A percentile compares a stretch with the other conserved stretches of the same genome.
Conservation (phyloP, 306 rosid genomes). For the Crotalaria pallida region DNA sequence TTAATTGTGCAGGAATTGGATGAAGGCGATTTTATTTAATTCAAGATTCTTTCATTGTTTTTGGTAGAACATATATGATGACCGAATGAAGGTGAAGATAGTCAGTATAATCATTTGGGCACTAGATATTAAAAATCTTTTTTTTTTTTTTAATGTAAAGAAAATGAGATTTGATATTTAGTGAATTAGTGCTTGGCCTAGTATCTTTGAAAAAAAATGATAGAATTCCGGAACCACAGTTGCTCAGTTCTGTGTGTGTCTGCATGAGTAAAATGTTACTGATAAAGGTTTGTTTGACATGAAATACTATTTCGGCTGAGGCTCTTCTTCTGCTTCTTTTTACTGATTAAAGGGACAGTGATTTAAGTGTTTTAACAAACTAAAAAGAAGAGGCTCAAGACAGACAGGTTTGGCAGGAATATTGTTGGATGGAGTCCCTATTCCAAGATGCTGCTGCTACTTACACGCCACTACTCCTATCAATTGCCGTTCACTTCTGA, state of each 20-base stretch:
- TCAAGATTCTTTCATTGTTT: conserved; percentile 67
- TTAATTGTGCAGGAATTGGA: conserved; percentile 61
- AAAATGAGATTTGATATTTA: conserved; percentile 35
- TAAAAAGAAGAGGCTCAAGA: background rate
- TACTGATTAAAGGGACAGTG: conserved; percentile 3
- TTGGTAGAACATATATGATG: conserved; percentile 42
- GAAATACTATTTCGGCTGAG: background rate
- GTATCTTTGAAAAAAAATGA: conserved; percentile 21
- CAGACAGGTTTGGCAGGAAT: conserved; percentile 18
- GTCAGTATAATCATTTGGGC: conserved; percentile 58
- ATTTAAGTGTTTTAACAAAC: conserved; percentile 24
- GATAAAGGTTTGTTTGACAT: conserved; percentile 31
- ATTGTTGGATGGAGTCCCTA: conserved; percentile 21
- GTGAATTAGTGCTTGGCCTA: conserved; percentile 36
- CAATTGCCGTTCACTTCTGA: conserved; percentile 35
- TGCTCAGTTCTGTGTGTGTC: conserved; percentile 19
- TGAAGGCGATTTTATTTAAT: conserved; percentile 39
- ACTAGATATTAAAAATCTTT: background rate
- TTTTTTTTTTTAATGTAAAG: conserved; percentile 37
- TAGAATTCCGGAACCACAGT: conserved; percentile 14
- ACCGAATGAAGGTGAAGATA: conserved; percentile 46
- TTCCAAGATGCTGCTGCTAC: conserved; percentile 20
- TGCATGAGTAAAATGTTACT: conserved; percentile 24
- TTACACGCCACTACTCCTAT: conserved; percentile 23
- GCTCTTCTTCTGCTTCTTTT: conserved; percentile 13